Base-by-base conservation (phyloP, 768 basidiomycete genomes). In the Rossbeevera mucosa region DNA sequence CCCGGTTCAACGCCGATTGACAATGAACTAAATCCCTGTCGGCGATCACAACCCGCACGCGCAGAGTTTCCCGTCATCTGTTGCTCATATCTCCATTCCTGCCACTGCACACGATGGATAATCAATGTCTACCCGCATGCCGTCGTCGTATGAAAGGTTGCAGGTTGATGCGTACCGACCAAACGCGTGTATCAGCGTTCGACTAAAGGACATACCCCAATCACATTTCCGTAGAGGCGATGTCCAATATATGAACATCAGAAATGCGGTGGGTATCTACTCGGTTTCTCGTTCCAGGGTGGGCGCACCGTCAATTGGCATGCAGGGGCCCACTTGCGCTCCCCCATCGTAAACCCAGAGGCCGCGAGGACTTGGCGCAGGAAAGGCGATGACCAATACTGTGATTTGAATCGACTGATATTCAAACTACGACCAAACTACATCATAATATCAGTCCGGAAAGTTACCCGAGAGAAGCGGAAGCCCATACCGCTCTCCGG, bases 21-120 rank as follows among this genome's bases (percentile, higher is more conserved):
- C 38, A 21, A 22, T 41, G 20, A 29, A 53, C 40, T 13, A 22
- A 18, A 48, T 52, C 55, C 36, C 49, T 54, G 50, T 46, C 58
- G 52, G 53, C 46, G 62, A 64, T 63, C 61, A 63, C 48, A 51
- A 58, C 59, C 58, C 47, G 50, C 55, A 31, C 38, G 25, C 53
- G 28, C 26, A 6, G 31, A 40, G n/a, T 36, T 5, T 9, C 50
- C 33, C 24, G 51, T 52, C 53, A 29, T 4, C 14, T 33, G 33
- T 52, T 57, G 50, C 53, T 29, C 44, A 48, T 18, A 41, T 51
- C 24, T 22, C 36, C 58, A 49, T 60, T 22, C 36, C 61, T 52
- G 50, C 40, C 14, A 11, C 13, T 21, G 38, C 14, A 33, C 47
- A 48, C 41, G 29, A 44, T 43, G 28, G 40, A 21, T 36, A 41